Base-by-base conservation (phyloP, 139 green algal genomes). In the Chlamydomonas incerta region DNA sequence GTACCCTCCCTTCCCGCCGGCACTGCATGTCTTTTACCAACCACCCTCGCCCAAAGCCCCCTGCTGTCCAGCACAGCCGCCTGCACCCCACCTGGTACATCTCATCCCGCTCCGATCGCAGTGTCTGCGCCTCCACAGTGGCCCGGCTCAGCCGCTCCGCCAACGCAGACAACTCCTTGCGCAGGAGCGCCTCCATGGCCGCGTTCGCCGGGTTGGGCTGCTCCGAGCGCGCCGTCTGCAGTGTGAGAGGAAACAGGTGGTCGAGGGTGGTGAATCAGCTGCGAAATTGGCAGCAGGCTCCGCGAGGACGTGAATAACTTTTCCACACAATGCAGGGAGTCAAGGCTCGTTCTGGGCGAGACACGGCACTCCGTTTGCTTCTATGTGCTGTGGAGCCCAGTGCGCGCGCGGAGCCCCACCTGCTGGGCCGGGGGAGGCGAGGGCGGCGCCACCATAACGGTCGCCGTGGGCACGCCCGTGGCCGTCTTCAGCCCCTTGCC, bases 51-150 rank as follows among this genome's bases (percentile, higher is more conserved):
- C 62, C 62, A 35, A 35, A 4, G 26, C 69, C 69, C 33, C 31
- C 33, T 3, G 17, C 52, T 82, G 29, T 33, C n/a, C n/a, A n/a
- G n/a, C n/a, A 26, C 33, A 52, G 33, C 33, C 5, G 65, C n/a
- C n/a, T 8, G 13, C 65, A 8, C 13, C 73, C 20, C 20, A 85
- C 79, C 66, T 85, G 47, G 41, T 68, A 83, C 29, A 91, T 74
- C 3, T 91, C 87, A 24, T 88, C 87, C 23, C 87, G 71, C 70
- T 91, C 87, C 1, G n/a, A 23, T n/a, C 72, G 37, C 37, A 91
- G 87, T 50, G 82, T 63, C 29, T 74, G 58, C 46, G 37, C 46
- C 83, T 89, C 88, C 5, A 37, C 17, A 24, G 82, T 87, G 0
- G 83, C 76, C 24, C 76, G 46, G 66, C 37, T 70, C 24, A 91